phyloP scores from a whole-genome alignment of 345 rosid genomes.

The Noccaea caerulescens region DNA sequence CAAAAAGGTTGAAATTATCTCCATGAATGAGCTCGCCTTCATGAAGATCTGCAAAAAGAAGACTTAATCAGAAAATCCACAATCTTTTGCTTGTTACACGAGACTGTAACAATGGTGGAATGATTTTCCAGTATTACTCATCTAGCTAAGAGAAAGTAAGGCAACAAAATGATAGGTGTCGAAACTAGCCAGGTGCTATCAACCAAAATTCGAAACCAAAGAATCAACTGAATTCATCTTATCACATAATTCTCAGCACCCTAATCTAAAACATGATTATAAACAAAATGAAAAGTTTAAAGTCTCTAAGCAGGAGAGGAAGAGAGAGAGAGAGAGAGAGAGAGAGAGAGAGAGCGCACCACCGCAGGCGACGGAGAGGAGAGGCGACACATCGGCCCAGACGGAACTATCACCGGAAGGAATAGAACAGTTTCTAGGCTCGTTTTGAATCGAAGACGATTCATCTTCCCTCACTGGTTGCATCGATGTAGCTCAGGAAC shows the following conservation, averaged over 20 bases:
- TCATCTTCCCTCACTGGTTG: slow-evolving; percentile 23
- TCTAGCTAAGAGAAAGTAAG: too few species aligned
- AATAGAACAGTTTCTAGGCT: slow-evolving; percentile 47
- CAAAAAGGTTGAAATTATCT: slow-evolving; percentile 91
- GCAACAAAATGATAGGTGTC: too few species aligned
- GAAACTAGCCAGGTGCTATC: background rate
- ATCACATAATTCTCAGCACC: background rate
- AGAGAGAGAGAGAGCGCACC: slow-evolving; percentile 45
- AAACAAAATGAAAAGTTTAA: background rate
- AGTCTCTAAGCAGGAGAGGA: background rate
- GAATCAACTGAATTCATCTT: background rate
- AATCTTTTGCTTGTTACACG: too few species aligned
- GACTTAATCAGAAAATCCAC: too few species aligned
- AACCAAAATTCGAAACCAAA: background rate
- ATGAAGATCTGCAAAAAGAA: slow-evolving; percentile 52
- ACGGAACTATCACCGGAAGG: slow-evolving; percentile 66
- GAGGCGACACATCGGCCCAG: slow-evolving; percentile 84
- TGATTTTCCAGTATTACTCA: too few species aligned
- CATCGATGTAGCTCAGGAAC: slow-evolving; percentile 28
- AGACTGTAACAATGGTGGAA: too few species aligned
- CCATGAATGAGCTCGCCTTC: slow-evolving; percentile 91
- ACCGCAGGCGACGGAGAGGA: slow-evolving; percentile 66
- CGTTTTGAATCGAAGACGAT: slow-evolving; percentile 42
- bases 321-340: background rate
- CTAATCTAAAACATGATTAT: slow-evolving; percentile 8